Base-by-base conservation (phyloP, 257 asterid species). In the Solanum chilense region DNA sequence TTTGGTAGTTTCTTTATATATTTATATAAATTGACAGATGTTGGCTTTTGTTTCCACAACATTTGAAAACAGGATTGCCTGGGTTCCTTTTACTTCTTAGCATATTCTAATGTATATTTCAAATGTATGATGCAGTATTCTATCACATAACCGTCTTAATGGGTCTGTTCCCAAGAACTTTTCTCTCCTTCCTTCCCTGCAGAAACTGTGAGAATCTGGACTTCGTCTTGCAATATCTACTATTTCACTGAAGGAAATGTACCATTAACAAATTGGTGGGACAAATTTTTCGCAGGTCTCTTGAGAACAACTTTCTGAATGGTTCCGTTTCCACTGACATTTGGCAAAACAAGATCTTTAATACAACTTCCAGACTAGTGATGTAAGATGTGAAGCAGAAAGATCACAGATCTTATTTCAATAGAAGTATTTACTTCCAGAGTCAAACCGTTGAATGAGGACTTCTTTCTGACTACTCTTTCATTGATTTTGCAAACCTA, bases 111-210 rank as follows among this genome's bases (percentile, higher is more conserved):
- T 49, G 21, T 29, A 49, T 52, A 47, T 20, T 31, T 29, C 69
- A 81, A 49, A 81, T 60, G 25, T 27, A 81, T 81, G 69, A n/a
- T 88, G 91, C 94, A 92, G 94, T 66, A 76, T 83, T 90, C 88
- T 92, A 83, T 88, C 94, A 6, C 76, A 90, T 74, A 92, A 92
- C 88, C 88, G 47, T 86, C 88, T 92, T 29, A 89, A 83, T 73
- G 93, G 94, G 87, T 86, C 92, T 16, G 88, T 92, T 86, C 94
- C 94, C 41, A 87, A 60, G 87, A 88, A 87, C 85, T 89, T 90
- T 56, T 88, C 90, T 11, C 9, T 66, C 74, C 92, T 90, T 82
- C 91, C 91, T 23, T 86, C n/a, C 76, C 94, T 92, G 77, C 93
- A 92, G 87, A 87, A 88, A 84, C 91, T 92, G 94, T 89, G 89